Base-by-base conservation (phyloP, 352 stramenopile species). In the Pythium insidiosum region DNA sequence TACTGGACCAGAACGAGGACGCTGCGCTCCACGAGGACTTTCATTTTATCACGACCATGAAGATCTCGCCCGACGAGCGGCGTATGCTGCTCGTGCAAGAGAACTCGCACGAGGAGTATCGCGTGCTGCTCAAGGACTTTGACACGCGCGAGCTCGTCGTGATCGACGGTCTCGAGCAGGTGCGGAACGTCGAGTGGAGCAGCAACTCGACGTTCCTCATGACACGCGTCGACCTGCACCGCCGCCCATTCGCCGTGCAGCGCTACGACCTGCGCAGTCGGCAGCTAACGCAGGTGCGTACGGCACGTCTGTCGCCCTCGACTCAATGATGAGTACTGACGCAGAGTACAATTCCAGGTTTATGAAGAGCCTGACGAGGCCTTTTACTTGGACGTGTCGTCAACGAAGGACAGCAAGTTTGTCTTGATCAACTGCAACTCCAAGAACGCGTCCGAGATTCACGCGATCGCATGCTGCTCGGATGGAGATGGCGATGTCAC, bases 391-490 rank as follows among this genome's bases (percentile, higher is more conserved):
- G 84, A 95, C 51, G 67, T 94, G 6, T 84, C 78, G 10, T 70
- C 73, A 19, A 92, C 80, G 1, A 95, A 95, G 41, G 84, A 94
- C 65, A 66, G 58, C 36, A 36, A 50, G 11, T 91, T 81, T 30
- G 65, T 95, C 30, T 55, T 93, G 16, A 86, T 94, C 44, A 94
- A 92, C 48, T 87, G 71, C 64, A 94, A 95, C 60, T 88, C 75
- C 3, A 94, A 94, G 60, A 74, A 70, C 38, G 72, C 66, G 36
- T 94, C 83, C n/a, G 78, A 95, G 59, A 90, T 94, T 35, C 67
- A 84, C 41, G 72, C 71, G 19, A n/a, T 58, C 9, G 42, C 19
- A 5, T 58, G 50, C 15, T 34, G 28, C 13, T 39, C 11, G 12
- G 11, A 20, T 43, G 31, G 31, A 7, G 26, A 28, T 13, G n/a